These are phyloP conservation scores for Oryza meridionalis DNA, from an alignment of 176 grass and related monocot species.

Conservation along the genomic window DNA sequence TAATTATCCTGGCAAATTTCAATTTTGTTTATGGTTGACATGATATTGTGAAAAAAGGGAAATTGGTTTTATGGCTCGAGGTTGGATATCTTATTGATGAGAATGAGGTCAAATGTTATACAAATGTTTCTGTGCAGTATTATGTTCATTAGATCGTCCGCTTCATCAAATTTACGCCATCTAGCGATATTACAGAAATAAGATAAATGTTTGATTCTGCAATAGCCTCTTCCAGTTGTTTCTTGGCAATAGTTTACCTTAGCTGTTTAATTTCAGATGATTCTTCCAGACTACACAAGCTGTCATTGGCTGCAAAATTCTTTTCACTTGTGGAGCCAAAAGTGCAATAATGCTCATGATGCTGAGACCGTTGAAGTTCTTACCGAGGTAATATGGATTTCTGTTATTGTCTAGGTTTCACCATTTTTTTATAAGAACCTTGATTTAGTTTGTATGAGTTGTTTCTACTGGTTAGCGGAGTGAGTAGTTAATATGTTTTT, in stretches of 20 bases:
- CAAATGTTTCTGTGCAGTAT: neutral
- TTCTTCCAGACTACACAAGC: slow-evolving; percentile 75
- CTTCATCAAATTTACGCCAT: neutral
- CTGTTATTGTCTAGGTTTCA: slow-evolving; percentile 25
- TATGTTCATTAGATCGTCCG: neutral
- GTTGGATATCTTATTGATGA: slow-evolving; percentile 9
- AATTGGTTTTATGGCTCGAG: slow-evolving; percentile 10
- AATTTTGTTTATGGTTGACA: neutral
- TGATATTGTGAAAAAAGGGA: slow-evolving; percentile 6
- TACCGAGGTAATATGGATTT: slow-evolving; percentile 62
- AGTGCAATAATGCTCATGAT: slow-evolving; percentile 57
- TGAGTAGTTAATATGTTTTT: neutral
- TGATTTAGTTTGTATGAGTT: slow-evolving; percentile 16
- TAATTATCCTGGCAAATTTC: slow-evolving; percentile 8
- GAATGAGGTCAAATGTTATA: neutral
- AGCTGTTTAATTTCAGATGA: slow-evolving; percentile 75
- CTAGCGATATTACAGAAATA: slow-evolving; percentile 3
- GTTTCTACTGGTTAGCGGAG: neutral
- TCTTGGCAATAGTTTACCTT: slow-evolving; percentile 37
- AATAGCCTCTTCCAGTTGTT: neutral
- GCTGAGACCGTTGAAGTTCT: slow-evolving; percentile 82
- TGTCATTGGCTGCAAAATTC: slow-evolving; percentile 66
- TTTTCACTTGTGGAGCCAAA: slow-evolving; percentile 64
- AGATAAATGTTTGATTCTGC: neutral
- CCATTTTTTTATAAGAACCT: slow-evolving; percentile 4